phyloP scores from a whole-genome alignment of 176 grass and related monocot genomes.

The Melocanna baccifera region DNA sequence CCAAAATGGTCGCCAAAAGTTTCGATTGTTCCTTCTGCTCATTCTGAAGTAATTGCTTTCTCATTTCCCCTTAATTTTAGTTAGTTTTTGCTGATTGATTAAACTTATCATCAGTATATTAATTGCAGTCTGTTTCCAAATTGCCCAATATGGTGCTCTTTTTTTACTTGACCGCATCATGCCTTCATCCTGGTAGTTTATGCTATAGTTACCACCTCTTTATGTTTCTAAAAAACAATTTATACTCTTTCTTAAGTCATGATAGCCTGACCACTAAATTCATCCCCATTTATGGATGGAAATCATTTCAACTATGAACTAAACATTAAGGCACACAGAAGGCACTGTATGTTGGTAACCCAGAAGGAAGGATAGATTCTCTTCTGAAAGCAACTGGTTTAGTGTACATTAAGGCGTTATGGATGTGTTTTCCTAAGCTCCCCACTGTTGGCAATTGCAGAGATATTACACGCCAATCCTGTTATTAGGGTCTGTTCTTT shows the following conservation, averaged over 20 bases:
- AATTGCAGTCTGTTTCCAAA: neutral
- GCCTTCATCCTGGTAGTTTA: neutral
- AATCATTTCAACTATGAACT: neutral
- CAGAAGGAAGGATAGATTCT: neutral
- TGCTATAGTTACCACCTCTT: neutral
- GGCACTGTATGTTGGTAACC: neutral
- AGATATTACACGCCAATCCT: neutral
- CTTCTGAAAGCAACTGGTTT: neutral
- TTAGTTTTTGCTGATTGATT: neutral
- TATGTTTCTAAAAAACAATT: neutral
- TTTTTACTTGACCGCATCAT: neutral
- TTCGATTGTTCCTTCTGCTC: conserved; percentile 27
- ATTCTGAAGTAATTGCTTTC: conserved; percentile 51
- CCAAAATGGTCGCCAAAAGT: conserved; percentile 66
- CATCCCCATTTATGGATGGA: neutral
- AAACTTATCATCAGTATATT: neutral
- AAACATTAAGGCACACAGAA: neutral
- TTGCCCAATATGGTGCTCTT: neutral
- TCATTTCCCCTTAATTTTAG: neutral
- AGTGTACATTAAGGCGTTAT: neutral
- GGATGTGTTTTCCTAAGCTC: neutral
- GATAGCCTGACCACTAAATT: neutral
- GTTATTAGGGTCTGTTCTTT: too few species aligned
- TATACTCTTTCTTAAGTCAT: neutral
- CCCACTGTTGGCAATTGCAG: neutral